Percentiles rank a stretch among this genome's conserved stretches.
Conservation (phyloP, 331 rosid genomes). For the Malus hybrid region DNA sequence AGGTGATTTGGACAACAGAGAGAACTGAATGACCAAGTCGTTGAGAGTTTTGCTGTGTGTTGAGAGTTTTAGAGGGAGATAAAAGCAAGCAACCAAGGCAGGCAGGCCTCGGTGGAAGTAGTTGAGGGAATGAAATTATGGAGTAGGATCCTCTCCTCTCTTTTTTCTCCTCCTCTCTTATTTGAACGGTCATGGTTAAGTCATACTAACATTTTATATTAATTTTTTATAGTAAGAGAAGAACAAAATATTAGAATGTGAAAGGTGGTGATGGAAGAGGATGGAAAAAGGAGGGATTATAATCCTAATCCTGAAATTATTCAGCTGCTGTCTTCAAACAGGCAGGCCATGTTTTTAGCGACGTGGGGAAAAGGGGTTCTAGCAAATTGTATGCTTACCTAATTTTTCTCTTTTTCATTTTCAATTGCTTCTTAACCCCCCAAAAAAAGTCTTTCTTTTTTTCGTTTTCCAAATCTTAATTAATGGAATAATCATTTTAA, state of each 20-base stretch:
- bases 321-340: not conserved
- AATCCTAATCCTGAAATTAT: not conserved
- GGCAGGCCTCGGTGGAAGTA: not conserved
- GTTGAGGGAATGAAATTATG: not conserved
- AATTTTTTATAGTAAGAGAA: too few species aligned
- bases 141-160: too few species aligned
- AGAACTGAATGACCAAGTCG: not conserved
- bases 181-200: too few species aligned
- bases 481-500: too few species aligned
- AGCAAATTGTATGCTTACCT: not conserved
- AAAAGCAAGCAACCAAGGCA: not conserved
- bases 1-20: not conserved
- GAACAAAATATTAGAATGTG: too few species aligned
- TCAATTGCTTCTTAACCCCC: too few species aligned
- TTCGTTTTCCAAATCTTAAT: not conserved
- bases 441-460: too few species aligned
- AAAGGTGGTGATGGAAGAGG: too few species aligned
- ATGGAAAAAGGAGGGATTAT: too few species aligned
- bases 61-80: constrained; percentile 3
- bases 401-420: not conserved
- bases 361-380: not conserved
- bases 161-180: too few species aligned
- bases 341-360: not conserved
- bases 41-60: not conserved
- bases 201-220: too few species aligned